Percentiles rank a stretch among this genome's conserved stretches.
phyloP scores from a whole-genome alignment of 805 yeast genomes.

The Candida hungchunana region DNA sequence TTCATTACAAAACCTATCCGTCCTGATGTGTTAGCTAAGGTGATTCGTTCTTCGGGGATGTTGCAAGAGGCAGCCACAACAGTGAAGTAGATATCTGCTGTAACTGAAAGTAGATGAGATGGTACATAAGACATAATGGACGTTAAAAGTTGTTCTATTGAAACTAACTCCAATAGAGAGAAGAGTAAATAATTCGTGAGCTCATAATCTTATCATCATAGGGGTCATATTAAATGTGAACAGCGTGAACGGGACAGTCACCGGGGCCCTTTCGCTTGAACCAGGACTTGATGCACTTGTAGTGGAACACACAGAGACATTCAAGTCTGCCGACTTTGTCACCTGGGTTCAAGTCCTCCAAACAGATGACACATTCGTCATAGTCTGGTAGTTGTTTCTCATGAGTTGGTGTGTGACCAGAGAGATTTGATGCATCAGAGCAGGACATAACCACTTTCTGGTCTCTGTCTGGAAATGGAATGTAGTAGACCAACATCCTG shows the following conservation, averaged over 20 bases:
- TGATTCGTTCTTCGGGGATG: background rate
- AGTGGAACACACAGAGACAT: constrained; percentile 92
- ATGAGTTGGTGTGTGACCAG: constrained; percentile 5
- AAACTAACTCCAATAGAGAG: no score
- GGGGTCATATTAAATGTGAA: constrained; percentile 30
- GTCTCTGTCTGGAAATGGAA: constrained; percentile 25
- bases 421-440: constrained; percentile 21
- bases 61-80: background rate
- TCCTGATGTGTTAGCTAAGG: constrained; percentile 37
- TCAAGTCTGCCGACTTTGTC: constrained; percentile 89
- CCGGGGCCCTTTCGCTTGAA: constrained; percentile 79
- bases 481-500: constrained; percentile 77
- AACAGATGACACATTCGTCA: constrained; percentile 89
- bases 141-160: no score
- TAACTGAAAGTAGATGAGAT: no score
- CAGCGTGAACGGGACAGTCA: constrained; percentile 80
- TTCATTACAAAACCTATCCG: constrained; percentile 50
- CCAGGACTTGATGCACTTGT: constrained; percentile 89
- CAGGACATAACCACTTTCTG: constrained; percentile 22
- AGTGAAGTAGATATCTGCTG: background rate
- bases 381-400: constrained; percentile 29
- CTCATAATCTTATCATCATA: background rate
- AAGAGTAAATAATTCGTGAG: no score
- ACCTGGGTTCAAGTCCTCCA: constrained; percentile 82
- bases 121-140: no score